Conservation (phyloP, 495 filamentous ascomycete genomes). For the Hyaloscypha finlandica region DNA sequence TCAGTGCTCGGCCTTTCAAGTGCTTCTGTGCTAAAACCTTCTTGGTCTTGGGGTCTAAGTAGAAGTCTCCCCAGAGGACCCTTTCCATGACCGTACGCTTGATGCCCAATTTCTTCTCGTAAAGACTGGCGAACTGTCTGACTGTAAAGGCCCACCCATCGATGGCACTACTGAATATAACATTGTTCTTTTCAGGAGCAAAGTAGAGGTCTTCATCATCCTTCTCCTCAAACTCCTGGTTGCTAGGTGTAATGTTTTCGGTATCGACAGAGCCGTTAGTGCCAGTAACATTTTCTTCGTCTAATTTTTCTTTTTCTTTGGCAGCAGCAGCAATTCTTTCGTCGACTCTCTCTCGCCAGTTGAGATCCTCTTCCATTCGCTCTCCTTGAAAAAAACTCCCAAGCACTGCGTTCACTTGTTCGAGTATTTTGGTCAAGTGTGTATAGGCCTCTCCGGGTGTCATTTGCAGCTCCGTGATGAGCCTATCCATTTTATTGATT, state of each 20-base stretch:
- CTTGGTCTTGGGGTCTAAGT: conserved; percentile 96
- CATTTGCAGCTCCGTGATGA: conserved; percentile 92
- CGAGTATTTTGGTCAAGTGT: conserved; percentile 85
- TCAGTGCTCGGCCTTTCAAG: conserved; percentile 85
- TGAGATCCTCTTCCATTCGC: conserved; percentile 97
- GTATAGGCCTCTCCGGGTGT: conserved; percentile 85
- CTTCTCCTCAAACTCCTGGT: conserved; percentile 79
- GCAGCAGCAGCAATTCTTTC: conserved; percentile 66
- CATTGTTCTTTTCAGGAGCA: conserved; percentile 96
- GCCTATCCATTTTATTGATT: conserved; percentile 97
- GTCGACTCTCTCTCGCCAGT: conserved; percentile 93
- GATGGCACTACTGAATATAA: conserved; percentile 96
- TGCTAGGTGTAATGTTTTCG: conserved; percentile 43
- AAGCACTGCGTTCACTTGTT: conserved; percentile 96
- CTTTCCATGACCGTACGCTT: conserved; percentile 90
- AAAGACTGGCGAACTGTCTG: conserved; percentile 88
- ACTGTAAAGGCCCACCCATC: conserved; percentile 99
- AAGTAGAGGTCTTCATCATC: conserved; percentile 99
- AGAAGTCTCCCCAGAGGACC: conserved; percentile 96
- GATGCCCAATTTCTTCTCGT: conserved; percentile 96
- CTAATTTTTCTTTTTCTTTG: conserved; percentile 46
- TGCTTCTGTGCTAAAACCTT: conserved; percentile 89
- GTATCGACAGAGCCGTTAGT: conserved; percentile 39
- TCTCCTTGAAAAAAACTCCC: conserved; percentile 98
- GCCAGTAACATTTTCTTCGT: conserved; percentile 44